Base-by-base conservation (phyloP, 345 rosid species). In the Dimocarpus longan region DNA sequence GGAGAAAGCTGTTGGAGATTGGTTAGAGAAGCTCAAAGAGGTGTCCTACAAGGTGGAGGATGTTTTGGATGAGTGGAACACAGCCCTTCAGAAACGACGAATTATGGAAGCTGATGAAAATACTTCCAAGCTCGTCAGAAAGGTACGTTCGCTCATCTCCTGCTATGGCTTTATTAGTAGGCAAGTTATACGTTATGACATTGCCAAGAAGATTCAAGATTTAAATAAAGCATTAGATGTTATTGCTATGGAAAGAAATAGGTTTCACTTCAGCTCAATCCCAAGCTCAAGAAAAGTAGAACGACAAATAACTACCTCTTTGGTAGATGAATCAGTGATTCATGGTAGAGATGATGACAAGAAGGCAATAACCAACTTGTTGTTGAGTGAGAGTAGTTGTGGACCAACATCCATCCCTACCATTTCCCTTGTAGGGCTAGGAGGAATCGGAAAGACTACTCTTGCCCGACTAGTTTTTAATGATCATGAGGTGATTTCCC, bases 11-110 rank as follows among this genome's bases (percentile, higher is more conserved):
- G 70, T 74, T 0, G 40, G 50, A 56, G 48, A 19, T 10, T 72
- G 75, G 75, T 37, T 72, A 37, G 60, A 16, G 8, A 10, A 74
- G 70, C 70, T 44, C 22, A 24, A 26, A 44, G 69, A 24, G 18
- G 12, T 16, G 8, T 63, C 26, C 19, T 63, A 63, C 26, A 44
- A 63, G 11, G 9, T 74, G 0, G 26, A 74, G 0, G 77, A 18
- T 1, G 26, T 74, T 18, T 11, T 74, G 28, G 77, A 62, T 46
- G 26, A 63, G 26, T 63, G 77, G 77, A 72, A 54, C 65, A 72
- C 75, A 0, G 22, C 10, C 1, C 6, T 72, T 37, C 28, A 5
- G 48, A 72, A 72, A 37, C 5, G 56, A 1, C 26, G 5, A 0
- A 10, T 32, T 18, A 10, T 5, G 64, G 40, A 56, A 37, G n/a